Evolutionary conservation across 2,329 filamentous ascomycete species (phyloP).

Genomic region (Monosporascus sp.): DNA sequence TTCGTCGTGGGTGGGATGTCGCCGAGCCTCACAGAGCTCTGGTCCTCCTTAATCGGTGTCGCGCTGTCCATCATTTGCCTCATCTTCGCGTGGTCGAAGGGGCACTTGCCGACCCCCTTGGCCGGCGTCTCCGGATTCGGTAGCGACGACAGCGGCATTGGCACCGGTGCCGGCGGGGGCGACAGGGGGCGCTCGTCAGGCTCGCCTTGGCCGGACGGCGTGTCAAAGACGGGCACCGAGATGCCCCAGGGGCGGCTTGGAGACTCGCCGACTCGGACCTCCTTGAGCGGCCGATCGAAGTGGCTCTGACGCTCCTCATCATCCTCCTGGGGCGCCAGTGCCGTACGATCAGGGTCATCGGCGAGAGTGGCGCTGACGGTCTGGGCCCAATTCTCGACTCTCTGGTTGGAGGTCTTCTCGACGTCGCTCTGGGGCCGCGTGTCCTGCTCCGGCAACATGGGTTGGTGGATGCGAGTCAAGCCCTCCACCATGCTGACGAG

Average conservation of each 20-base stretch:
- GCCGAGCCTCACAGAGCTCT: constrained; percentile 13
- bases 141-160: constrained; percentile 36
- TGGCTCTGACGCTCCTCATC: constrained; percentile 61
- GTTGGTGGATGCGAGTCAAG: constrained; percentile 79
- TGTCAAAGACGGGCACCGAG: constrained; percentile 60
- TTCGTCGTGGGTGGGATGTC: constrained; percentile 12
- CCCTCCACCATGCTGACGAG: constrained; percentile 93
- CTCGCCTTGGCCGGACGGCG: constrained; percentile 26
- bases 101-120: constrained; percentile 44
- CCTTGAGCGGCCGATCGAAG: constrained; percentile 81
- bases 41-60: constrained; percentile 19
- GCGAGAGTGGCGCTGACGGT: constrained; percentile 53
- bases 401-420: constrained; percentile 55
- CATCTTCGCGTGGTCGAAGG: constrained; percentile 49
- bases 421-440: constrained; percentile 36
- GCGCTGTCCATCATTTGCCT: constrained; percentile 27
- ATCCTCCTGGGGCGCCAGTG: constrained; percentile 34
- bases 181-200: constrained; percentile 41
- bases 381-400: constrained; percentile 83
- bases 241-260: constrained; percentile 94
- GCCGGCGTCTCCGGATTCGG: constrained; percentile 15
- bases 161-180: constrained; percentile 52
- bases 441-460: constrained; percentile 66
- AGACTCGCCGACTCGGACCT: constrained; percentile 88
- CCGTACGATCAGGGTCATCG: constrained; percentile 32